Conservation (phyloP, 352 stramenopile genomes). For the Phytopythium boreale region DNA sequence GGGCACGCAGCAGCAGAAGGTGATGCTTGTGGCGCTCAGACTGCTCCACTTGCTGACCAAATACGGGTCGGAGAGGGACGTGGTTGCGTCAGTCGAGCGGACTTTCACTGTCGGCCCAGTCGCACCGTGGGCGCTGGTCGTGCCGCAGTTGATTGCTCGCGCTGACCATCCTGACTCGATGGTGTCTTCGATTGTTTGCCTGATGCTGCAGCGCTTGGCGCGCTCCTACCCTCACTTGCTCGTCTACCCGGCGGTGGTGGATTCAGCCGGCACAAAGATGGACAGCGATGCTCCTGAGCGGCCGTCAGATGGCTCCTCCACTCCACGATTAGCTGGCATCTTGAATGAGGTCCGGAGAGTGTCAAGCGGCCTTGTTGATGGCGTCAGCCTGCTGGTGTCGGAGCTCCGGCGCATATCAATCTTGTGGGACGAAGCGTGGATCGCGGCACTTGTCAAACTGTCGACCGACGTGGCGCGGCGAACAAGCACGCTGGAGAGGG, state of each 20-base stretch:
- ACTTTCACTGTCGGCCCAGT: conserved; percentile 51
- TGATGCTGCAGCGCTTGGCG: conserved; percentile 64
- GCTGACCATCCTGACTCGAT: conserved; percentile 46
- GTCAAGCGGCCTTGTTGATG: conserved; percentile 41
- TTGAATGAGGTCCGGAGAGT: conserved; percentile 37
- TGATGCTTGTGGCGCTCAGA: conserved; percentile 53
- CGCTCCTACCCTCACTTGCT: conserved; percentile 57
- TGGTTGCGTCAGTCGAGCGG: conserved; percentile 38
- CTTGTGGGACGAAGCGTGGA: conserved; percentile 85
- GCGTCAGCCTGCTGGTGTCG: conserved; percentile 57
- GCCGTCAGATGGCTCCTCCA: conserved; percentile 3
- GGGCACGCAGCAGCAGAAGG: conserved; percentile 19
- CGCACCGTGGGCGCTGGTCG: conserved; percentile 53
- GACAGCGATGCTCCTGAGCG: conserved; percentile 7
- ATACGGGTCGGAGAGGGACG: conserved; percentile 45
- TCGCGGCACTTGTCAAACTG: conserved; percentile 67
- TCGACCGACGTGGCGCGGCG: conserved; percentile 64
- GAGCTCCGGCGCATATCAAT: conserved; percentile 79
- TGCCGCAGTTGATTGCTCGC: conserved; percentile 73
- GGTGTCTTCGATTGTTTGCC: conserved; percentile 50
- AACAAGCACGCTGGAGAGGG: conserved; percentile 71
- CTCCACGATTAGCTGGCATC: conserved; percentile 32
- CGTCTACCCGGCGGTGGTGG: conserved; percentile 74
- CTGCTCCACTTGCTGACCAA: conserved; percentile 64
- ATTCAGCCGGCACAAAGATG: conserved; percentile 27